phyloP scores from a whole-genome alignment of 192 early-diverging fungal species.

The Coemansia sp. region DNA sequence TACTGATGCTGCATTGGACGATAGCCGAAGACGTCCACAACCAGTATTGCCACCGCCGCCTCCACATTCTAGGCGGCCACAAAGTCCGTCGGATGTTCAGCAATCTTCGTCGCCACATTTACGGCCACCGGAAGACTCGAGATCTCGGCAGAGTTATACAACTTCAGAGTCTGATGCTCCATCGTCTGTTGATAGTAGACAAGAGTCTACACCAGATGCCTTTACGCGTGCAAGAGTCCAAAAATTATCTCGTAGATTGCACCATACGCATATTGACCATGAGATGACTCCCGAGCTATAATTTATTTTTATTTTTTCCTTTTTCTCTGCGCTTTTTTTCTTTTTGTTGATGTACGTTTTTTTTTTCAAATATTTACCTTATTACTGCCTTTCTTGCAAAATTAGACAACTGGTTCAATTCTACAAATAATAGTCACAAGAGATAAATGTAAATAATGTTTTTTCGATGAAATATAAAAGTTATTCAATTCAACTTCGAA shows the following conservation, averaged over 20 bases:
- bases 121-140: background rate
- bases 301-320: background rate
- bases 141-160: background rate
- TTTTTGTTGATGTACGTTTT: background rate
- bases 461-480: no score
- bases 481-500: no score
- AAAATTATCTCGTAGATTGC: background rate
- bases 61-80: background rate
- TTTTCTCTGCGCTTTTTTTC: background rate
- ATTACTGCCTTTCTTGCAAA: background rate
- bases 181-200: background rate
- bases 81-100: background rate
- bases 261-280: constrained; percentile 1
- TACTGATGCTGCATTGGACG: constrained; percentile 7
- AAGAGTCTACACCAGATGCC: background rate
- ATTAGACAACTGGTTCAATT: no score
- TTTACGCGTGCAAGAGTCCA: background rate
- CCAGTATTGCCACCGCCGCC: background rate
- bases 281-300: constrained; percentile 2
- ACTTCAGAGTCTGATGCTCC: background rate
- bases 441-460: no score
- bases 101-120: background rate
- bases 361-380: background rate
- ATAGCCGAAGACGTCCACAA: background rate
- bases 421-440: no score